These are phyloP conservation scores for Xylaria sp. DNA, from an alignment of 2,329 filamentous ascomycete genomes.

Conservation along the genomic window DNA sequence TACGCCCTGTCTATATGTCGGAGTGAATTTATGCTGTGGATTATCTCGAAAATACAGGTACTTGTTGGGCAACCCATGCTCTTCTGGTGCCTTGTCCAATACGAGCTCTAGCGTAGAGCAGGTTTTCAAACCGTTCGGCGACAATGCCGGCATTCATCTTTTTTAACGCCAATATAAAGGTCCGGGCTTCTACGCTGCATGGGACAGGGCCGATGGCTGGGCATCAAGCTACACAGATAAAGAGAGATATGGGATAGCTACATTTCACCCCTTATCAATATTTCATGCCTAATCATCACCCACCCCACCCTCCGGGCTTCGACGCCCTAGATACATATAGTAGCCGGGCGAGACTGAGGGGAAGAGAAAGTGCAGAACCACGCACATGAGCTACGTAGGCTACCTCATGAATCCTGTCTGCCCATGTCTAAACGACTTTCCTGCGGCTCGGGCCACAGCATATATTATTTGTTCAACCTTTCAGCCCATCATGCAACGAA, in stretches of 20 bases:
- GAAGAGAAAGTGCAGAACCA: not conserved
- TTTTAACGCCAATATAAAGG: not conserved
- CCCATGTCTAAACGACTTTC: not conserved
- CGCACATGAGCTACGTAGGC: not conserved
- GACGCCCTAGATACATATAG: not conserved
- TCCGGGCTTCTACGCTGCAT: constrained; percentile 3
- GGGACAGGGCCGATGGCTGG: constrained; percentile 28
- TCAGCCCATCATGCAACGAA: not conserved
- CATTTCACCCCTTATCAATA: not conserved
- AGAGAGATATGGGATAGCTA: not conserved
- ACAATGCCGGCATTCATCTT: not conserved
- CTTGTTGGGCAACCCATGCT: constrained; percentile 7
- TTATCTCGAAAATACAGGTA: not conserved
- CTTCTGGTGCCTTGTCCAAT: not conserved
- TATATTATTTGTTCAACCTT: not conserved
- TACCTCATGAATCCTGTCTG: not conserved
- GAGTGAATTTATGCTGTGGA: not conserved
- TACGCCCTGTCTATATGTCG: not conserved
- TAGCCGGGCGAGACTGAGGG: constrained; percentile 20
- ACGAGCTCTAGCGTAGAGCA: constrained; percentile 2
- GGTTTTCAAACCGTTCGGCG: not conserved
- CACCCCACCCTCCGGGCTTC: not conserved
- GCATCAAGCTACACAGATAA: constrained; percentile 18
- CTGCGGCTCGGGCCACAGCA: constrained; percentile 6
- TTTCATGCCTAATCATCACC: constrained; percentile 23